phyloP scores from a whole-genome alignment of 768 basidiomycete genomes.

The Neoboletus brunneissimus region DNA sequence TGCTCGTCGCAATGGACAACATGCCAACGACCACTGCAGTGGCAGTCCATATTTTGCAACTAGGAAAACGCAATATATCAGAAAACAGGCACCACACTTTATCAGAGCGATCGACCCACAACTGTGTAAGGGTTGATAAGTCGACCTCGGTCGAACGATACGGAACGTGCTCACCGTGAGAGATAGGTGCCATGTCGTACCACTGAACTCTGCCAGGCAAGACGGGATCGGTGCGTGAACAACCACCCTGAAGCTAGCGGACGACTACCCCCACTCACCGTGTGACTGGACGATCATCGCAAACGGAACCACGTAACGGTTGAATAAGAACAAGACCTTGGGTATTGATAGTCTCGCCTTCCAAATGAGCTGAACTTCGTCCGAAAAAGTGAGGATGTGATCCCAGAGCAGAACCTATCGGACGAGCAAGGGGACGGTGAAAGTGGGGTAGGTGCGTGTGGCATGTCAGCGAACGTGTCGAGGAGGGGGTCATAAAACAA shows the following conservation, averaged over 20 bases:
- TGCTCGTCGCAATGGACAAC: too few relatives aligned
- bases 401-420: conserved; percentile 34
- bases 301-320: conserved; percentile 33
- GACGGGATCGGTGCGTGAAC: background rate
- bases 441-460: background rate
- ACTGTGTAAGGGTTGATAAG: conserved; percentile 4
- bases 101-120: conserved; percentile 12
- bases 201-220: conserved; percentile 23
- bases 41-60: conserved; percentile 26
- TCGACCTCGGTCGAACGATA: background rate
- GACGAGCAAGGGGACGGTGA: background rate
- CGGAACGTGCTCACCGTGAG: conserved; percentile 11
- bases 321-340: conserved; percentile 34
- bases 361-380: conserved; percentile 36
- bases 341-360: conserved; percentile 24
- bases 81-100: background rate
- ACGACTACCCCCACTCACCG: conserved; percentile 23
- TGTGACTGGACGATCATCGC: conserved; percentile 30
- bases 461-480: background rate
- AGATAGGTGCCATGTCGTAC: conserved; percentile 8
- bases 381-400: conserved; percentile 32
- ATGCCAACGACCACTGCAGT: background rate
- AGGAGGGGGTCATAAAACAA: background rate
- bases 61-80: conserved; percentile 7
- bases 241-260: background rate